Evolutionary conservation across 1,284 basidiomycete genomes (phyloP).

Genomic region (Puccinia sorghi): DNA sequence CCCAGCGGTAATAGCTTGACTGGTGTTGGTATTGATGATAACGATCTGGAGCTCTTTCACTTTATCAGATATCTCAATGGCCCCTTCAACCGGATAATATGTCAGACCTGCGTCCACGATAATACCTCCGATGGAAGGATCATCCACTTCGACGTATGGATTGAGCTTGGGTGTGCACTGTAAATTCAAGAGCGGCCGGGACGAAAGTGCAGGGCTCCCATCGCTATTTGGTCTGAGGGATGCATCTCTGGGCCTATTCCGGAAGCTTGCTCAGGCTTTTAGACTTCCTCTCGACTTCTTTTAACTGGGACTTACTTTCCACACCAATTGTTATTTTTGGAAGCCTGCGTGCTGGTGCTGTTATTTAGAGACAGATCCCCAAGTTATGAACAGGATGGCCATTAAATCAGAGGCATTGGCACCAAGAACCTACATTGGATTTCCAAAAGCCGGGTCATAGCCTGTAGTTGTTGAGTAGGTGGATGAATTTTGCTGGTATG

Average conservation of each 20-base stretch:
- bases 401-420: too few relatives aligned
- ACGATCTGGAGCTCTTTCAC: slow-evolving; percentile 21
- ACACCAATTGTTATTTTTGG: slow-evolving; percentile 15
- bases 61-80: slow-evolving; percentile 17
- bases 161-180: slow-evolving; percentile 29
- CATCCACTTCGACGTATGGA: slow-evolving; percentile 28
- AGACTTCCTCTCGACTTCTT: too few relatives aligned
- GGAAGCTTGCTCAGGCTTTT: too few relatives aligned
- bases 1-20: slow-evolving; percentile 31
- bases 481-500: neutral
- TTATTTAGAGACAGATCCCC: too few relatives aligned
- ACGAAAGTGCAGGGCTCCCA: neutral
- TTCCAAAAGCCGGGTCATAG: neutral
- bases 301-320: slow-evolving; percentile 24
- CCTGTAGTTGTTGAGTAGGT: neutral
- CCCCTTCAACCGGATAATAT: slow-evolving; percentile 17
- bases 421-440: neutral
- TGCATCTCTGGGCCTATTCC: neutral
- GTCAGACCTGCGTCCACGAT: slow-evolving; percentile 39
- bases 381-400: too few relatives aligned
- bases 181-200: slow-evolving; percentile 15
- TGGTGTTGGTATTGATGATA: slow-evolving; percentile 44
- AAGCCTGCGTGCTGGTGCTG: too few relatives aligned
- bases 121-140: neutral
- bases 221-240: neutral